phyloP scores from a whole-genome alignment of 2,329 filamentous ascomycete species.

The Penicillium verrucosum region DNA sequence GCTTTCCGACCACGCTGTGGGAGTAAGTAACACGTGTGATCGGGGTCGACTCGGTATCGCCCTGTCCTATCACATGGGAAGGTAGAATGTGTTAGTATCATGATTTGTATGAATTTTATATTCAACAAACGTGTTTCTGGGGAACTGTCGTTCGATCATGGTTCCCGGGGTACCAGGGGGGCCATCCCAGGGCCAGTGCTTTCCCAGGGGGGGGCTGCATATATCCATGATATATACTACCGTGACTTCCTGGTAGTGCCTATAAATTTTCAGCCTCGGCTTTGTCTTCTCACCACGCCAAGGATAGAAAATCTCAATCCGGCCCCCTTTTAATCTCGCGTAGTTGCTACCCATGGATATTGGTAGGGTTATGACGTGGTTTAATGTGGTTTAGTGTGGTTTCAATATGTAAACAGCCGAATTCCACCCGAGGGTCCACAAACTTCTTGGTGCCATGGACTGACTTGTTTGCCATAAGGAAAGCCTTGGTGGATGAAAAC shows the following conservation, averaged over 20 bases:
- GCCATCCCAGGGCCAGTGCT: too few relatives aligned
- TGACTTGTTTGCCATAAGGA: neutral
- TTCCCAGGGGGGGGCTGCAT: neutral
- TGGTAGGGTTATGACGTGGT: neutral
- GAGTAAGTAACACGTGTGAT: neutral
- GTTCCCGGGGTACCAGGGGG: neutral
- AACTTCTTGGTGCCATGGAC: neutral
- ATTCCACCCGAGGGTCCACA: neutral
- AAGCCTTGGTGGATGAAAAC: neutral
- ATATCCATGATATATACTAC: neutral
- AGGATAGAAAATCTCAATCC: neutral
- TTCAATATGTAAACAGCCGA: neutral
- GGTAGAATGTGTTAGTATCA: neutral
- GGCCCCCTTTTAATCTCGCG: neutral
- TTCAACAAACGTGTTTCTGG: neutral
- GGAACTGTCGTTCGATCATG: neutral
- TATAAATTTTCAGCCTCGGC: neutral
- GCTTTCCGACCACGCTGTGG: neutral
- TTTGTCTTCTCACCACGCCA: neutral
- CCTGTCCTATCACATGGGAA: neutral
- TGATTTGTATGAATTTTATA: neutral
- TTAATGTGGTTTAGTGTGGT: neutral
- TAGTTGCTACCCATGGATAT: neutral
- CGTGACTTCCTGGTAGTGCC: neutral
- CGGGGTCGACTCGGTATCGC: neutral